Conservation (phyloP, 139 green algal genomes). For the Ettlia oleoabundans region DNA sequence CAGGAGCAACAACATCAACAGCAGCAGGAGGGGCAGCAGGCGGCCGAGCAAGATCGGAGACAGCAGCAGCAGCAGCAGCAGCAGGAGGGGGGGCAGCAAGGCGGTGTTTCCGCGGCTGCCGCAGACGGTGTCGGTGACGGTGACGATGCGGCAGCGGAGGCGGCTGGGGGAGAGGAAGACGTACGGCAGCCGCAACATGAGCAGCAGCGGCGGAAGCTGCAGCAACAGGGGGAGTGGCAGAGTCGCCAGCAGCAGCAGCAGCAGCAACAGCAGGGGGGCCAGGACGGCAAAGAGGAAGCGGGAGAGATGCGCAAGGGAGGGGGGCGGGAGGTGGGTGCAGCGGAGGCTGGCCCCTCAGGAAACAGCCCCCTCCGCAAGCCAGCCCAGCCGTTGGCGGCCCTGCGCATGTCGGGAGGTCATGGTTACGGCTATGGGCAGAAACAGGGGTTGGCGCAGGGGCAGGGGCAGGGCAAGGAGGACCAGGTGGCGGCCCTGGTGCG, state of each 20-base stretch:
- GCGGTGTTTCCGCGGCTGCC: not conserved
- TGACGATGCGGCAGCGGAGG: no score
- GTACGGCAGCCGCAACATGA: no score
- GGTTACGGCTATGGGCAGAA: no score
- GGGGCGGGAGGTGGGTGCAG: not conserved
- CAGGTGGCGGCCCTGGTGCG: not conserved
- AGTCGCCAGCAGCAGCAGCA: not conserved
- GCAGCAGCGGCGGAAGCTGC: constrained; percentile 11
- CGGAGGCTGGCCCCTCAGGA: not conserved
- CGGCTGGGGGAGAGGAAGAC: no score
- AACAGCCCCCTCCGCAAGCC: no score
- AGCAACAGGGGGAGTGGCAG: constrained; percentile 20
- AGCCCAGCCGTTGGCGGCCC: no score
- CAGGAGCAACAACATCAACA: not conserved
- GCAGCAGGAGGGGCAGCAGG: not conserved
- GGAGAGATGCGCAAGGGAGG: not conserved
- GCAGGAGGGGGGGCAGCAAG: constrained; percentile 5
- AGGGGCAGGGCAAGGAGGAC: not conserved
- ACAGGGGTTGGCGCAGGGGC: constrained; percentile 14
- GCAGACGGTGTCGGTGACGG: no score
- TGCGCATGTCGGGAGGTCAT: no score
- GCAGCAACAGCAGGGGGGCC: constrained; percentile 16
- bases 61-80: not conserved
- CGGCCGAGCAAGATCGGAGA: not conserved
- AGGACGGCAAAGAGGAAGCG: not conserved